Base-by-base conservation (phyloP, 139 green algal genomes). In the Micractinium conductrix region DNA sequence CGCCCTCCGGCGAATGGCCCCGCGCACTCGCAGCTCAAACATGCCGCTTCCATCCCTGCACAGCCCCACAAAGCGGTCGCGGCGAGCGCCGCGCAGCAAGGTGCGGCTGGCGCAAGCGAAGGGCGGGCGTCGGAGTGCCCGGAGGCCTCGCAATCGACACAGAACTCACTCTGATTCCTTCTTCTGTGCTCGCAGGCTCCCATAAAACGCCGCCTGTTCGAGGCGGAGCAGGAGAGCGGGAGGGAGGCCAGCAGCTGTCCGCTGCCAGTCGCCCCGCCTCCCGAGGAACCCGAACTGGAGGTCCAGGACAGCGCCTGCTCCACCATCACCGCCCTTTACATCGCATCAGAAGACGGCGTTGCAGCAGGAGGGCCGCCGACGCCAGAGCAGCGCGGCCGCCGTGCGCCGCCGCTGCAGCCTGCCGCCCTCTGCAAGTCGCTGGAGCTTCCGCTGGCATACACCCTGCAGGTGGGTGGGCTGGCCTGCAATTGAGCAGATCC, bases 381-480 rank as follows among this genome's bases (percentile, higher is more conserved):
- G 26, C 76, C 76, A 6, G 55, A 42, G 55, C 70, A 78, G 70
- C 28, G n/a, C 19, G 19, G 45, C 45, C 45, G 74, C 33, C 74
- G 74, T 48, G 10, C 4, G 45, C 30, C n/a, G 19, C 24, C 53
- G 53, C 53, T 30, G 45, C 8, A 37, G n/a, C 48, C 8, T n/a
- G n/a, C 30, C 19, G 35, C n/a, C 40, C 50, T 80, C 9, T 24
- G n/a, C 21, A n/a, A 21, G n/a, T 50, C 38, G 10, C 58, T 82
- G 0, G 76, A 82, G 58, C 38, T 58, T 33, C 58, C 76, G 12
- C 38, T 82, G 40, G 24, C 55, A 3, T 82, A 82, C 28, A 40
- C 76, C 4, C 76, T 82, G 58, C 76, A 82, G 76, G 76, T 82
- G 58, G 9, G 76, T n/a, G n/a, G n/a, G n/a, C n/a, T n/a, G n/a